A percentile compares a stretch with the other conserved stretches of the same genome.
These are phyloP conservation scores for Tuber borchii DNA, from an alignment of 495 filamentous ascomycete species.

Conservation along the genomic window DNA sequence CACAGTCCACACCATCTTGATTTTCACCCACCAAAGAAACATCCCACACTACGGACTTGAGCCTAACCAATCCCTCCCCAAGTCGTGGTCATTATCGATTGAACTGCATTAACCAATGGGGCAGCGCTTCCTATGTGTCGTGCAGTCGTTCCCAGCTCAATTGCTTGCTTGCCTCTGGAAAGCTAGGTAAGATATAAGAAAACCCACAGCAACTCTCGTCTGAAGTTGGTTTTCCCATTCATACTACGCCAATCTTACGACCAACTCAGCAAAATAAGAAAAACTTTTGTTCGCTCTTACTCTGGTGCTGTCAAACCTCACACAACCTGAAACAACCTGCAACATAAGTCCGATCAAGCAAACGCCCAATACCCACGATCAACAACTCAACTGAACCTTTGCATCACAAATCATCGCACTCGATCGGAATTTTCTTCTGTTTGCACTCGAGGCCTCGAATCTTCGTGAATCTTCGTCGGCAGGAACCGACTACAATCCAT, in stretches of 20 bases:
- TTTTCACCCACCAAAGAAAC: conserved; percentile 30
- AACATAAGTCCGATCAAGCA: conserved; percentile 11
- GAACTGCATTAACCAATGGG: conserved; percentile 39
- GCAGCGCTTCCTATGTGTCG: conserved; percentile 8
- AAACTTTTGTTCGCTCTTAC: conserved; percentile 6
- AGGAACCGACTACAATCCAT: conserved; percentile 3
- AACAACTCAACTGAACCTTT: background rate
- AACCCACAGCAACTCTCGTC: conserved; percentile 39
- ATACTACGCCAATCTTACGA: conserved; percentile 30
- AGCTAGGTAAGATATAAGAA: conserved; percentile 38
- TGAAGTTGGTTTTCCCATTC: conserved; percentile 34
- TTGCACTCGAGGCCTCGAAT: background rate
- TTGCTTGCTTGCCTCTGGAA: conserved; percentile 27
- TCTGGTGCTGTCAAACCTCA: conserved; percentile 11
- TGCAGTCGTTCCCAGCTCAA: conserved; percentile 19
- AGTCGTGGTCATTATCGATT: conserved; percentile 40
- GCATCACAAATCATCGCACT: background rate
- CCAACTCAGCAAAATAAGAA: conserved; percentile 28
- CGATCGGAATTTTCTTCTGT: background rate
- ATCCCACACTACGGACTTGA: conserved; percentile 6
- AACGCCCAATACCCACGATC: conserved; percentile 7
- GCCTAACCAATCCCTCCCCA: conserved; percentile 39
- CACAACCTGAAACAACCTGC: conserved; percentile 26
- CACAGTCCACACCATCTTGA: conserved; percentile 29
- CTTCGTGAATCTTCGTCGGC: conserved; percentile 1